A percentile compares a stretch with the other conserved stretches of the same genome.
phyloP scores from a whole-genome alignment of 2,329 filamentous ascomycete genomes.

The Colletotrichum sp. region DNA sequence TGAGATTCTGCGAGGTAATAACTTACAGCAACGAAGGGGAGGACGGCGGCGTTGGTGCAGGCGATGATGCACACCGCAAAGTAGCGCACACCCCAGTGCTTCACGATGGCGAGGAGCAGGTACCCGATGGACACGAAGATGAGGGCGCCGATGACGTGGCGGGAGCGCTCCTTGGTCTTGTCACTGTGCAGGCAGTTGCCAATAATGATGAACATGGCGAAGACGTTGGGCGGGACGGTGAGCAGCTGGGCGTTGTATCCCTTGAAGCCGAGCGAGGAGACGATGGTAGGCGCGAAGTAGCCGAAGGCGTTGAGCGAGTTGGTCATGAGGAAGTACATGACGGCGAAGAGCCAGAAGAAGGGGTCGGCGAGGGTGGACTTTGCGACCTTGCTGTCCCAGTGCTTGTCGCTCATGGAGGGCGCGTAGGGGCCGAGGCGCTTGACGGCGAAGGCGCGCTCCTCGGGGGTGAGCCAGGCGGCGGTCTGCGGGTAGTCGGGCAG shows the following conservation, averaged over 20 bases:
- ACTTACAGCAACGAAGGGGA: slow-evolving; percentile 37
- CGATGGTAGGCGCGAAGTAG: slow-evolving; percentile 40
- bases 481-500: slow-evolving; percentile 39
- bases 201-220: slow-evolving; percentile 37
- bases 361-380: slow-evolving; percentile 35
- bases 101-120: slow-evolving; percentile 32
- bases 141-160: slow-evolving; percentile 32
- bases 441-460: slow-evolving; percentile 37
- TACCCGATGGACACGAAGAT: slow-evolving; percentile 33
- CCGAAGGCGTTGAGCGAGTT: slow-evolving; percentile 39
- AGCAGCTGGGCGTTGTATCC: slow-evolving; percentile 37
- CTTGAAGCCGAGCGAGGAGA: slow-evolving; percentile 37
- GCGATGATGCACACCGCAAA: slow-evolving; percentile 36
- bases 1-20: no score
- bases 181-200: slow-evolving; percentile 36
- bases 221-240: slow-evolving; percentile 41
- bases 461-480: slow-evolving; percentile 33
- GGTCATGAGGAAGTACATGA: slow-evolving; percentile 35
- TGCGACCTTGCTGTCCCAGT: slow-evolving; percentile 36
- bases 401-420: slow-evolving; percentile 37
- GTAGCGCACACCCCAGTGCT: slow-evolving; percentile 33
- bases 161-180: slow-evolving; percentile 33
- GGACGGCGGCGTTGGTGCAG: slow-evolving; percentile 36
- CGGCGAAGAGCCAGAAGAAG: slow-evolving; percentile 38
- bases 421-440: slow-evolving; percentile 38